Evolutionary conservation across 164 flowering plant species (phyloP).

Genomic region (Tetrastigma voinierianum): DNA sequence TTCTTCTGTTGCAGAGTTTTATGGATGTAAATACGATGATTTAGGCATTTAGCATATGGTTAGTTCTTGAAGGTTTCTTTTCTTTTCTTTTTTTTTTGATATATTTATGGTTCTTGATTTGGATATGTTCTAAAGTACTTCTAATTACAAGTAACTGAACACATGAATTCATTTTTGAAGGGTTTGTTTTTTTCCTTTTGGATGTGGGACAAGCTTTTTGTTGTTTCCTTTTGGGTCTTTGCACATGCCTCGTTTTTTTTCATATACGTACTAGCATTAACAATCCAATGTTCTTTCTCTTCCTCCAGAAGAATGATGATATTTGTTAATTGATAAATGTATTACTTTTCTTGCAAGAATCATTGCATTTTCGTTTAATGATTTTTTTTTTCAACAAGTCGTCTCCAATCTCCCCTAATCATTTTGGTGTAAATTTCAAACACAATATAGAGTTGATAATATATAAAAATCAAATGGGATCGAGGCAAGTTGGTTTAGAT

Average conservation of each 20-base stretch:
- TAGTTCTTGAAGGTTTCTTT: background rate
- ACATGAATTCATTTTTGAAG: background rate
- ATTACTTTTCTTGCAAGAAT: slow-evolving; percentile 45
- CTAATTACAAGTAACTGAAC: too few relatives aligned
- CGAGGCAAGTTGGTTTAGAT: too few relatives aligned
- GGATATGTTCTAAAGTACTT: too few relatives aligned
- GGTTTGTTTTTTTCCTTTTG: slow-evolving; percentile 5
- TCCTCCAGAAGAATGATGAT: background rate
- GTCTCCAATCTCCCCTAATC: slow-evolving; percentile 11
- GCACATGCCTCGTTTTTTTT: background rate
- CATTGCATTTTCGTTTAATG: background rate
- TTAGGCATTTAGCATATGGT: background rate
- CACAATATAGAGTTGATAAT: too few relatives aligned
- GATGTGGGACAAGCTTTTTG: slow-evolving; percentile 7
- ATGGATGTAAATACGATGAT: too few relatives aligned
- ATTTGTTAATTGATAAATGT: slow-evolving; percentile 3
- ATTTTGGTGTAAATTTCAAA: background rate
- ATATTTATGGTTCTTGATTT: too few relatives aligned
- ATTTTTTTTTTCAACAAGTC: slow-evolving; percentile 13
- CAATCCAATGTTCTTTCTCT: too few relatives aligned
- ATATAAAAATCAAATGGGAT: too few relatives aligned
- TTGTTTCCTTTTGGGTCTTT: background rate
- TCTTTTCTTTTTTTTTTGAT: background rate
- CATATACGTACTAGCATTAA: too few relatives aligned
- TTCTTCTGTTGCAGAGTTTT: too few relatives aligned